Evolutionary conservation across 257 asterid genomes (phyloP), one percentile per base, ranked within the genome.

Genomic region (Knoxia roxburghii): DNA sequence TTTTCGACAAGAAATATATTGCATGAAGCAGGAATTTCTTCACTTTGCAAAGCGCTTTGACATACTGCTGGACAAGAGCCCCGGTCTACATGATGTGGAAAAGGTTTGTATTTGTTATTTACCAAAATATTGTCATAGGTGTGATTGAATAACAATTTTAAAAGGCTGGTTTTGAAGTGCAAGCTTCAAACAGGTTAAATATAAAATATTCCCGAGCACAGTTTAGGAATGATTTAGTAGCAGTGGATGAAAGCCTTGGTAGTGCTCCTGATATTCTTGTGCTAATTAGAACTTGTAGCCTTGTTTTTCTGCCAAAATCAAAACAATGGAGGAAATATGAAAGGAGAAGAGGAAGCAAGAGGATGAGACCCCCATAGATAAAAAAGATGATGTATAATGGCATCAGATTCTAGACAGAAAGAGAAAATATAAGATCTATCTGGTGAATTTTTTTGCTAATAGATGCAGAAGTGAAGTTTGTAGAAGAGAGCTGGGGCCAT

Each of bases 61-160:
- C 70, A 50, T 72, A 32, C 81, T 93, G 55, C 81, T 93, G 55
- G 89, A 85, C 68, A 69, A 65, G 58, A 58, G 78, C 71, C 74
- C 79, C 77, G 86, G 80, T 77, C 75, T 46, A 72, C 68, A 72
- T 72, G 83, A 77, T 53, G 67, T 73, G 72, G 84, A 66, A 76
- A 93, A 90, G 97, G 99, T 93, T 74, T 40, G 96, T 88, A 71
- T 78, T 72, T 69, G 57, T 59, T 62, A 32, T 61, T 54, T 71
- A 59, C 68, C 71, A 26, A 62, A 60, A 33, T 62, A 37, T 61
- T 52, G 54, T 32, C 59, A 60, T 35, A 11, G 52, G 43, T 17
- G n/a, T 61, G 4, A 8, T 60, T 66, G n/a, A n/a, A n/a, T n/a
- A n/a, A n/a, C n/a, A 64, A 8, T n/a, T 48, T 64, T 5, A 29